These are phyloP conservation scores for Lentinula boryana DNA, from an alignment of 768 basidiomycete species.

Conservation along the genomic window DNA sequence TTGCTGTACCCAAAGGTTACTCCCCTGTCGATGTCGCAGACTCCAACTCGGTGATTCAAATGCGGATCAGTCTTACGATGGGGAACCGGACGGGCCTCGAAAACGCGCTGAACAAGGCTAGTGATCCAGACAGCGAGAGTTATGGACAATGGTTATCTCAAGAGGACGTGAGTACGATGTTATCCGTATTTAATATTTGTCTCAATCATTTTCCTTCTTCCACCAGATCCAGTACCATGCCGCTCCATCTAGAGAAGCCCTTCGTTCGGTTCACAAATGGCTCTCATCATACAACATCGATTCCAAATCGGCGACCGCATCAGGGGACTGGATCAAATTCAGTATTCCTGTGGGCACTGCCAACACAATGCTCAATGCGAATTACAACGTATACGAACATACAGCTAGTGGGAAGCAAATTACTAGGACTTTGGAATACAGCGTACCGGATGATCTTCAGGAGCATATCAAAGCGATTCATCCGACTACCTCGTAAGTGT, in stretches of 20 bases:
- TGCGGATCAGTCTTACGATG: conserved; percentile 25
- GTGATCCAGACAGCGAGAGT: conserved; percentile 18
- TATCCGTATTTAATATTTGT: neutral
- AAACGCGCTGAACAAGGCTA: conserved; percentile 22
- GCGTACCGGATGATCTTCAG: conserved; percentile 17
- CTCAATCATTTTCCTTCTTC: neutral
- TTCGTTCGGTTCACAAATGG: conserved; percentile 35
- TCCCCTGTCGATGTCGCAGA: conserved; percentile 11
- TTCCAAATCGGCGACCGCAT: conserved; percentile 26
- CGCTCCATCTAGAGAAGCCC: conserved; percentile 9
- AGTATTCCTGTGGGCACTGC: conserved; percentile 25
- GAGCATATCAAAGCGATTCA: conserved; percentile 19
- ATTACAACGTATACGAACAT: conserved; percentile 31
- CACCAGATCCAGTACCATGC: conserved; percentile 14
- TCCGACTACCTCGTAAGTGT: conserved; percentile 18
- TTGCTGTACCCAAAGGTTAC: neutral
- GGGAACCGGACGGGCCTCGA: conserved; percentile 21
- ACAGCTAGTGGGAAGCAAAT: conserved; percentile 13
- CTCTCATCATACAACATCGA: conserved; percentile 33
- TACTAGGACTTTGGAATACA: conserved; percentile 21
- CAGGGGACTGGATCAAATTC: conserved; percentile 31
- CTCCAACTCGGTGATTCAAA: conserved; percentile 14
- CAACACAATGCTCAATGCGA: conserved; percentile 25
- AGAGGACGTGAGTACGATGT: conserved; percentile 17
- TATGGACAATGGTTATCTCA: conserved; percentile 24